Conservation (phyloP, 1,139 yeast species). For the Hemisphaericaspora lyxosophila region DNA sequence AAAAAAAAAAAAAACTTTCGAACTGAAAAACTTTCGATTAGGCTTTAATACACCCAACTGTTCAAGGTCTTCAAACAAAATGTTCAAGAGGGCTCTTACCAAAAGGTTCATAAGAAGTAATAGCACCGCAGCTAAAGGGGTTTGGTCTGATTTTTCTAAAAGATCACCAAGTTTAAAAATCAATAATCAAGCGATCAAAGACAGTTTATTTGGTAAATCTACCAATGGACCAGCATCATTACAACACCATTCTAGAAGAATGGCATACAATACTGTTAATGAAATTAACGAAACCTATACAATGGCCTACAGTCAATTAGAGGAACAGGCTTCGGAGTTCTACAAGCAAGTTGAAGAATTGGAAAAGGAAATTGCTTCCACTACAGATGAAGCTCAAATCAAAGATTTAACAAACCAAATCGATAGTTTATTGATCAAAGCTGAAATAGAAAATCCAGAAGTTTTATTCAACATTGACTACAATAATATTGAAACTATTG, state of each 20-base stretch:
- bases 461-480: slow-evolving; percentile 66
- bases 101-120: slow-evolving; percentile 9
- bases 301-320: slow-evolving; percentile 60
- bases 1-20: background rate
- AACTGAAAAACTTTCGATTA: background rate
- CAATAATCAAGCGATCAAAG: slow-evolving; percentile 26
- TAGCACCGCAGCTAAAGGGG: slow-evolving; percentile 24
- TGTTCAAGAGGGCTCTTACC: slow-evolving; percentile 9
- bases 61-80: background rate
- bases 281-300: slow-evolving; percentile 74
- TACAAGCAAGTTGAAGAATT: slow-evolving; percentile 22
- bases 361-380: slow-evolving; percentile 7
- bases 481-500: slow-evolving; percentile 47
- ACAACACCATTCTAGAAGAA: slow-evolving; percentile 16
- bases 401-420: slow-evolving; percentile 15
- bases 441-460: slow-evolving; percentile 78
- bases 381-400: slow-evolving; percentile 10
- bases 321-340: slow-evolving; percentile 35
- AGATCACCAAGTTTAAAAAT: slow-evolving; percentile 43
- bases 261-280: slow-evolving; percentile 60
- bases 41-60: too few relatives aligned
- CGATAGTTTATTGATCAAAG: slow-evolving; percentile 31
- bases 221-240: slow-evolving; percentile 33
- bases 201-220: slow-evolving; percentile 35
- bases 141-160: slow-evolving; percentile 49